Evolutionary conservation across 495 filamentous ascomycete species (phyloP).

Genomic region (Chaetomium tenue): DNA sequence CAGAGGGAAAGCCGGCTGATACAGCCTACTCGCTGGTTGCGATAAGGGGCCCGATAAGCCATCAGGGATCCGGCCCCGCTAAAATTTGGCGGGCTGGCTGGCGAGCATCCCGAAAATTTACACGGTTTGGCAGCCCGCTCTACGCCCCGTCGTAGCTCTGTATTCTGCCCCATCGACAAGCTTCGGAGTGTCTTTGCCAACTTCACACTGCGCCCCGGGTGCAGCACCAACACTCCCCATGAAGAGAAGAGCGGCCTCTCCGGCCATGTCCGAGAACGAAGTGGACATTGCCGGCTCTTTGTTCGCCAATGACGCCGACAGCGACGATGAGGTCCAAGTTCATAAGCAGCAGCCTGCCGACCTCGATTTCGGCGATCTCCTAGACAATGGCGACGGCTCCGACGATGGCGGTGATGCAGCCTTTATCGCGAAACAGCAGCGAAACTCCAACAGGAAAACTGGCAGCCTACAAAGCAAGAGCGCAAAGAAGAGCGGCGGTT

Average conservation of each 20-base stretch:
- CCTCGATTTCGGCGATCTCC: slow-evolving; percentile 45
- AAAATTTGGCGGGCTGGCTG: slow-evolving; percentile 20
- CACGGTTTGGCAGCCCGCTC: background rate
- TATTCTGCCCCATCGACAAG: background rate
- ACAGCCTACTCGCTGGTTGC: background rate
- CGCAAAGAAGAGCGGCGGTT: slow-evolving; percentile 91
- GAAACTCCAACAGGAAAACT: slow-evolving; percentile 79
- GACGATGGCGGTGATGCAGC: slow-evolving; percentile 50
- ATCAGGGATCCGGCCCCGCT: slow-evolving; percentile 25
- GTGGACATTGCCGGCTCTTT: slow-evolving; percentile 83
- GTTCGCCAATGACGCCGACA: slow-evolving; percentile 56
- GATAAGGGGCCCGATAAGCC: background rate
- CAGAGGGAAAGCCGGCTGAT: background rate
- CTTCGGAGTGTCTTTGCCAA: background rate
- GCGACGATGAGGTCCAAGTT: slow-evolving; percentile 33
- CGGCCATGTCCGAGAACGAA: slow-evolving; percentile 82
- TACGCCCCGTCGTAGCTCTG: background rate
- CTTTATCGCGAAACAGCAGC: slow-evolving; percentile 83
- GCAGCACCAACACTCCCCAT: slow-evolving; percentile 25
- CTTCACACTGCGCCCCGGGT: background rate
- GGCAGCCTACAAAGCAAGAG: slow-evolving; percentile 78
- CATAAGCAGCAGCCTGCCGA: slow-evolving; percentile 27
- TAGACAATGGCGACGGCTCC: slow-evolving; percentile 35
- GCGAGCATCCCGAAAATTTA: slow-evolving; percentile 9
- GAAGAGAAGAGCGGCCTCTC: slow-evolving; percentile 64